These are phyloP conservation scores for Cryptosporidium baileyi DNA, from an alignment of 169 alveolate species.

Conservation along the genomic window DNA sequence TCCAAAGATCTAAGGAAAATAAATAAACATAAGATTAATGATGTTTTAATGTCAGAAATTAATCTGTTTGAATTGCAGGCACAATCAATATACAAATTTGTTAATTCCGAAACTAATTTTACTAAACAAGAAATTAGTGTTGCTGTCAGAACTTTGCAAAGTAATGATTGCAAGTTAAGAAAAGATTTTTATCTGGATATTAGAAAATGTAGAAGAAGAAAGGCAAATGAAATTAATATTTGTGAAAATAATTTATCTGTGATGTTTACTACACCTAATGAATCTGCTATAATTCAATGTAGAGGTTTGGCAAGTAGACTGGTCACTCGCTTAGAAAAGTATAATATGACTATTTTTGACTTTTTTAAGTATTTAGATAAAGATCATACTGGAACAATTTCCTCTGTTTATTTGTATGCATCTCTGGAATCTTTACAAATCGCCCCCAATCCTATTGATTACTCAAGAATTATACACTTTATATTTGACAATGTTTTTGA, in stretches of 20 bases:
- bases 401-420: slow-evolving; percentile 31
- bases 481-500: neutral
- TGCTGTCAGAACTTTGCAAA: slow-evolving; percentile 27
- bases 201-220: slow-evolving; percentile 51
- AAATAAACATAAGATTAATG: neutral
- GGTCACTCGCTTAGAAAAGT: neutral
- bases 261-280: slow-evolving; percentile 46
- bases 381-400: slow-evolving; percentile 35
- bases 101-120: slow-evolving; percentile 38
- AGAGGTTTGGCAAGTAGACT: slow-evolving; percentile 51
- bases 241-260: neutral
- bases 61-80: slow-evolving; percentile 37
- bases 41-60: neutral
- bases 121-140: slow-evolving; percentile 37
- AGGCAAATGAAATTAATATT: neutral
- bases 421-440: slow-evolving; percentile 43
- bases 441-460: slow-evolving; percentile 57
- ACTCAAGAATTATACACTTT: slow-evolving; percentile 17
- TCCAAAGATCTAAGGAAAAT: neutral
- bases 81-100: slow-evolving; percentile 44
- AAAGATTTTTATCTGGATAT: slow-evolving; percentile 12
- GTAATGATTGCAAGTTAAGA: neutral
- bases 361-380: slow-evolving; percentile 28
- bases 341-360: slow-evolving; percentile 30
- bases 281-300: slow-evolving; percentile 45